Conservation (phyloP, 768 basidiomycete genomes). For the Fibroporia radiculosa region DNA sequence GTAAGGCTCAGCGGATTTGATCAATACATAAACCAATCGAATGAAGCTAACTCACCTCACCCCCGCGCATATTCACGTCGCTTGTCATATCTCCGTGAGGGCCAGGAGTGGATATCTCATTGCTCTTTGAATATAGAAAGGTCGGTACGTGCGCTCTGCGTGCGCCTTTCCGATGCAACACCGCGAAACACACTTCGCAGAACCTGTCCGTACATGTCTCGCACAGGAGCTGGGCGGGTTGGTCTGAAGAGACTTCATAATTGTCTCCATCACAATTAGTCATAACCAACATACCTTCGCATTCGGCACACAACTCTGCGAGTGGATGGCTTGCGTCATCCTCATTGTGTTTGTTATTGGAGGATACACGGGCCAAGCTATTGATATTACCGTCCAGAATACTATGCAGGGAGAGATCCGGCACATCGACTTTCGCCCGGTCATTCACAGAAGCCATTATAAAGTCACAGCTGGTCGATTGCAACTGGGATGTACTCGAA, state of each 20-base stretch:
- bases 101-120: slow-evolving; percentile 11
- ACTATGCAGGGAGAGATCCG: slow-evolving; percentile 51
- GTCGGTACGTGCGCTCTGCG: slow-evolving; percentile 56
- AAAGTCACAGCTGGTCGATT: no score
- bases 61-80: slow-evolving; percentile 18
- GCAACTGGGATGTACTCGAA: no score
- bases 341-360: slow-evolving; percentile 38
- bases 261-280: background rate
- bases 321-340: slow-evolving; percentile 29
- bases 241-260: slow-evolving; percentile 41
- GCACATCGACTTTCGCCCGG: no score
- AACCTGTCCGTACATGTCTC: slow-evolving; percentile 65
- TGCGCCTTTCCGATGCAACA: slow-evolving; percentile 78
- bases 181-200: slow-evolving; percentile 81
- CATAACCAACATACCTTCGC: slow-evolving; percentile 56
- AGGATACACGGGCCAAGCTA: slow-evolving; percentile 46
- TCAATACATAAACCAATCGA: no score
- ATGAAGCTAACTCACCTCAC: slow-evolving; percentile 20
- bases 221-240: slow-evolving; percentile 71
- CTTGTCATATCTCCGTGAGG: slow-evolving; percentile 22
- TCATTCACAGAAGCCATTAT: no score
- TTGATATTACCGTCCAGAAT: slow-evolving; percentile 63
- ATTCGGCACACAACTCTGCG: slow-evolving; percentile 75
- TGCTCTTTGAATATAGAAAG: slow-evolving; percentile 26
- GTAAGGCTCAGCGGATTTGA: no score